Base-by-base conservation (phyloP, 495 filamentous ascomycete genomes). In the Platismatia glauca region DNA sequence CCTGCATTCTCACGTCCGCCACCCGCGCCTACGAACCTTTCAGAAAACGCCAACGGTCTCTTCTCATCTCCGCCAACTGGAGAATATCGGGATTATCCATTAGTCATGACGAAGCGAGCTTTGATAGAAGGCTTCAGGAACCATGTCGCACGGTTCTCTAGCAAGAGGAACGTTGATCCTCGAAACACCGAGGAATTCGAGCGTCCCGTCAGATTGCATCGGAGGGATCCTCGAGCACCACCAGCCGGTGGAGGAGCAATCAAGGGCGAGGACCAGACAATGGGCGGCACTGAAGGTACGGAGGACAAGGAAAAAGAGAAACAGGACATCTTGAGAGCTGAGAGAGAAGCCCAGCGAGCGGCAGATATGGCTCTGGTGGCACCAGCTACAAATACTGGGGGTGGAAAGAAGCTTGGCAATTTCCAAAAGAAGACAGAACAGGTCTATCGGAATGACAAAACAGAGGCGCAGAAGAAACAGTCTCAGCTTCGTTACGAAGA, bases 401-500 rank as follows among this genome's bases (percentile, higher is more conserved):
- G 77, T 34, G 78, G 81, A 41, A 88, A 87, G 70, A 79, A 84
- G 70, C 78, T 84, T 20, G 81, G 83, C 61, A 74, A 75, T 13
- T 76, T 77, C 6, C 79, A 84, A 66, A 88, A 88, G 69, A 84
- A 87, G 69, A 86, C 87, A 9, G 80, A 84, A 61, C 81, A 82
- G 63, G 79, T 84, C 41, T 85, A 83, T 68, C 88, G 92, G 70
- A 90, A 85, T 38, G 82, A 93, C 70, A 89, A 94, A 74, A 91
- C 90, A 0, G 88, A 89, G 18, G 88, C 89, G 46, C 85, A 91
- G 66, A 87, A 90, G 68, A 91, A 89, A 61, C 81, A 84, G 58
- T 81, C 84, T 15, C 84, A 89, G 53, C 80, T 97, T 27, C 85
- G 91, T 64, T 98, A 97, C 66, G 95, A 98, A 71, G 94, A 98